Percentiles rank a stretch among this genome's conserved stretches.
Conservation (phyloP, 2,329 filamentous ascomycete species). For the Phoma herbarum region DNA sequence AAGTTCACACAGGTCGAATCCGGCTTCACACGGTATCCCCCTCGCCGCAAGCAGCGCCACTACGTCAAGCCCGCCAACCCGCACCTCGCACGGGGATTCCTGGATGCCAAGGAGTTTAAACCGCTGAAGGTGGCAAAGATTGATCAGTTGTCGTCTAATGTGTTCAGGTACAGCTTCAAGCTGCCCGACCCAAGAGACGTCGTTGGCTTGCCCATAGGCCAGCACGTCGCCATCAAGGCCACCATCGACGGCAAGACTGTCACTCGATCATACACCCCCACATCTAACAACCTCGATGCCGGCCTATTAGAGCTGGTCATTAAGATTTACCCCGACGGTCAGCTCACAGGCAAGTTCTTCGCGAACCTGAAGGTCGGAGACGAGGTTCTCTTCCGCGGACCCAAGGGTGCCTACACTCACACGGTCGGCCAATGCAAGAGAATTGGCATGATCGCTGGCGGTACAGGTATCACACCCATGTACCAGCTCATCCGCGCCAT, state of each 20-base stretch:
- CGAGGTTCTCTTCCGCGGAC: conserved; percentile 62
- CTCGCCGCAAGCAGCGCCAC: conserved; percentile 20
- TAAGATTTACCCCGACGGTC: conserved; percentile 61
- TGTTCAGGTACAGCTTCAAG: conserved; percentile 38
- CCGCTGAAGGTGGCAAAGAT: conserved; percentile 54
- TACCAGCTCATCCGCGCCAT: conserved; percentile 71
- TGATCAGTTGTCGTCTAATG: conserved; percentile 28
- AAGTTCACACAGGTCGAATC: conserved; percentile 52
- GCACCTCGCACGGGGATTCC: conserved; percentile 52
- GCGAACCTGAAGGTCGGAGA: conserved; percentile 59
- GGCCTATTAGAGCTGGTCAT: conserved; percentile 63
- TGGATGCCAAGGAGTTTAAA: conserved; percentile 61
- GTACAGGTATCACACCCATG: conserved; percentile 65
- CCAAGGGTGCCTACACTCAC: conserved; percentile 67
- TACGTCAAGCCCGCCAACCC: conserved; percentile 24
- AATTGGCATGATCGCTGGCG: conserved; percentile 66
- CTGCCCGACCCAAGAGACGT: conserved; percentile 33
- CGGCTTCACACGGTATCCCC: conserved; percentile 38
- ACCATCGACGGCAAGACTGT: conserved; percentile 70
- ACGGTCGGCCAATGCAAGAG: conserved; percentile 44
- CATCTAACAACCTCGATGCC: conserved; percentile 66
- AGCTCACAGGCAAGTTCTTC: conserved; percentile 60
- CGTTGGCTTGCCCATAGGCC: conserved; percentile 48
- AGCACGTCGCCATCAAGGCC: conserved; percentile 54
- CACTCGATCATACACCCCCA: conserved; percentile 40